These are phyloP conservation scores for Trichoderma gracile DNA, from an alignment of 2,329 filamentous ascomycete species.

Conservation along the genomic window DNA sequence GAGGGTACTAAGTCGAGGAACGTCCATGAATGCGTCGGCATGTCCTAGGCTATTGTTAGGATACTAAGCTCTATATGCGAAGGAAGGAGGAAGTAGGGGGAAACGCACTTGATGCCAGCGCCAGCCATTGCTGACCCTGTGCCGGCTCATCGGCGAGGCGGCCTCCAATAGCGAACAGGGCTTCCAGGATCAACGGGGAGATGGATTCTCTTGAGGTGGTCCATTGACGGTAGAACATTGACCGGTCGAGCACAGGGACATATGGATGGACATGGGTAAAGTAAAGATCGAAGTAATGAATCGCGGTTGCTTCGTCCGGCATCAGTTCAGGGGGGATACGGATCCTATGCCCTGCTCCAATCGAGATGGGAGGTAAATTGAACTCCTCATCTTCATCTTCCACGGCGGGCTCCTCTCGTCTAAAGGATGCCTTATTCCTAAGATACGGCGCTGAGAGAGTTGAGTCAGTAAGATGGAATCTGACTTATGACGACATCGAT, in stretches of 20 bases:
- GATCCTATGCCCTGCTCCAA: slow-evolving; percentile 72
- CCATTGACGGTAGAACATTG: slow-evolving; percentile 87
- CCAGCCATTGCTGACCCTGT: slow-evolving; percentile 89
- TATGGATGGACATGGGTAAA: slow-evolving; percentile 92
- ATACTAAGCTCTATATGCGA: too few species aligned
- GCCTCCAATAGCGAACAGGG: slow-evolving; percentile 86
- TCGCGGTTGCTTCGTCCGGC: slow-evolving; percentile 79
- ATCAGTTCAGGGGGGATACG: slow-evolving; percentile 91
- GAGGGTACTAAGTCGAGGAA: slow-evolving; percentile 85
- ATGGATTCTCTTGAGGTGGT: slow-evolving; percentile 77
- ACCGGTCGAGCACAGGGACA: slow-evolving; percentile 82
- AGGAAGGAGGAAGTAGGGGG: neutral
- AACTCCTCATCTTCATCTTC: slow-evolving; percentile 75
- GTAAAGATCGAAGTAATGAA: slow-evolving; percentile 87
- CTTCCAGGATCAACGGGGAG: slow-evolving; percentile 85
- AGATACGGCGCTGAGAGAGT: slow-evolving; percentile 74
- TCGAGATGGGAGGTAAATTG: slow-evolving; percentile 67
- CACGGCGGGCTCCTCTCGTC: slow-evolving; percentile 60
- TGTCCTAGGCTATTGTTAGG: slow-evolving; percentile 60
- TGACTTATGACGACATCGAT: neutral
- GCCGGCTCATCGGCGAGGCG: slow-evolving; percentile 79
- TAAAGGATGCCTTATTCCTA: slow-evolving; percentile 58
- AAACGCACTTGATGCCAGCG: slow-evolving; percentile 73
- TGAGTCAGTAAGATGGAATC: neutral
- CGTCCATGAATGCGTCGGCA: slow-evolving; percentile 89